Conservation (phyloP, 2,329 filamentous ascomycete genomes). For the Xylaria sp. region DNA sequence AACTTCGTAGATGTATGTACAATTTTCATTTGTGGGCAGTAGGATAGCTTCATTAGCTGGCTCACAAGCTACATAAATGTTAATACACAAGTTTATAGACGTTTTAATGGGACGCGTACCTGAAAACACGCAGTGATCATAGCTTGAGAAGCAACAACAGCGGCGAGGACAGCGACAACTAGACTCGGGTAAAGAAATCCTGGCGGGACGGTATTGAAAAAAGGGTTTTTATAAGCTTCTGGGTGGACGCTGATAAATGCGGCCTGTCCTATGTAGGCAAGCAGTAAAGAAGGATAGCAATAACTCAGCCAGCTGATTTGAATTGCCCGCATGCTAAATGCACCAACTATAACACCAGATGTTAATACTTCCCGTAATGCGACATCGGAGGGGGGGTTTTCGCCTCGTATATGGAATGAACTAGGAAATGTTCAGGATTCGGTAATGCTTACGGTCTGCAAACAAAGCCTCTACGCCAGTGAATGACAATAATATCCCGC, state of each 20-base stretch:
- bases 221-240: conserved; percentile 72
- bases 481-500: conserved; percentile 75
- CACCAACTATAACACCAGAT: conserved; percentile 56
- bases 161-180: conserved; percentile 71
- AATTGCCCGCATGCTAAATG: conserved; percentile 72
- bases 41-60: conserved; percentile 67
- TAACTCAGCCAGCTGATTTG: conserved; percentile 75
- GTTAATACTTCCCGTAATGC: background rate
- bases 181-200: conserved; percentile 72
- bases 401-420: background rate
- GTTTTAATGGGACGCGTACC: background rate
- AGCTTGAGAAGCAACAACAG: conserved; percentile 78
- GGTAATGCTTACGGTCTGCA: conserved; percentile 57
- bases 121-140: conserved; percentile 78
- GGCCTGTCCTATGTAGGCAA: conserved; percentile 75
- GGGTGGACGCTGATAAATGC: conserved; percentile 67
- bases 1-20: conserved; percentile 73
- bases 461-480: conserved; percentile 82
- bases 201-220: conserved; percentile 72
- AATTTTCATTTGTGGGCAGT: conserved; percentile 77
- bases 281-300: conserved; percentile 68
- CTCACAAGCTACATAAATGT: conserved; percentile 36
- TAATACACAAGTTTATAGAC: conserved; percentile 1
- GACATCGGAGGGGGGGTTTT: background rate
- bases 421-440: too few species aligned